phyloP scores from a whole-genome alignment of 345 rosid species.

The Dimocarpus longan region DNA sequence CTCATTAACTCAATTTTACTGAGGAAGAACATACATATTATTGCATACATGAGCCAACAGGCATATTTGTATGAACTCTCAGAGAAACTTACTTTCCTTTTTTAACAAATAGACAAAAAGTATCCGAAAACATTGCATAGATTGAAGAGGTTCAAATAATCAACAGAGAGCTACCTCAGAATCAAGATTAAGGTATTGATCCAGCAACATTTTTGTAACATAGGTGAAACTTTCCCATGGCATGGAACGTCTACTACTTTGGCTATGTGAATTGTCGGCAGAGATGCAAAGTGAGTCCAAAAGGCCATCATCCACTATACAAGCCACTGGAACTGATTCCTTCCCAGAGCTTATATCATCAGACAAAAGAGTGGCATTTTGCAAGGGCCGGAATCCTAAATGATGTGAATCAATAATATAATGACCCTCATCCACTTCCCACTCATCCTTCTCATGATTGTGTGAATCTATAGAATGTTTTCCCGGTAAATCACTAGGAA shows the following conservation, averaged over 20 bases:
- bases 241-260: slow-evolving; percentile 34
- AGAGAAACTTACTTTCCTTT: not conserved
- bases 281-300: slow-evolving; percentile 38
- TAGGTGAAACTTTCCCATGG: slow-evolving; percentile 88
- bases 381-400: slow-evolving; percentile 48
- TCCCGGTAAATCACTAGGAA: slow-evolving; percentile 36
- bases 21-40: not conserved
- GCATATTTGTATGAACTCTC: slow-evolving; percentile 2
- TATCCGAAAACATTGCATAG: not conserved
- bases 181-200: slow-evolving; percentile 50
- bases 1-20: not conserved
- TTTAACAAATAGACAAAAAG: not conserved
- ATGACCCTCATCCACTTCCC: slow-evolving; percentile 89
- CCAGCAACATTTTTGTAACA: slow-evolving; percentile 58
- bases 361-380: slow-evolving; percentile 57
- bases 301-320: slow-evolving; percentile 69
- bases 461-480: slow-evolving; percentile 26
- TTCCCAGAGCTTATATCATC: slow-evolving; percentile 85
- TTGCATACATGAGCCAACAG: not conserved
- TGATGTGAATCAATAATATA: slow-evolving; percentile 64
- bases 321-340: slow-evolving; percentile 70
- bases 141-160: slow-evolving; percentile 12
- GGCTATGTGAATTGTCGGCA: slow-evolving; percentile 33
- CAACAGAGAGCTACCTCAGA: slow-evolving; percentile 56
- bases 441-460: slow-evolving; percentile 37